phyloP scores from a whole-genome alignment of 2,329 filamentous ascomycete species.

The Fusarium sp. region DNA sequence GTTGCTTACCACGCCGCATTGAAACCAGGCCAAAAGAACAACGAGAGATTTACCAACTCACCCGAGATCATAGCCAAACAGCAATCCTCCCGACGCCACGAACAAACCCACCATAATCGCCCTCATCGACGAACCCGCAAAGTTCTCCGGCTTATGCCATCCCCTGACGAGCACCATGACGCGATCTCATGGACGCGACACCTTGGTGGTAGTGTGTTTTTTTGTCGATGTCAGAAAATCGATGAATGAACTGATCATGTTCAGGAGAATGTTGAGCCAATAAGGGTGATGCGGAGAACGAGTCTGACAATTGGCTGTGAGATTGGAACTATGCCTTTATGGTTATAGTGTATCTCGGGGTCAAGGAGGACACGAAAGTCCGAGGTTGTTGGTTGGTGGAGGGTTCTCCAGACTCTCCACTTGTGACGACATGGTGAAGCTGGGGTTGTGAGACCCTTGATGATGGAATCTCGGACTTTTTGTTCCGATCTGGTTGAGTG shows the following conservation, averaged over 20 bases:
- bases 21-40: background rate
- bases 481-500: background rate
- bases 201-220: background rate
- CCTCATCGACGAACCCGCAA: slow-evolving; percentile 76
- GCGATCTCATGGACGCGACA: slow-evolving; percentile 25
- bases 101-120: slow-evolving; percentile 79
- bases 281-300: background rate
- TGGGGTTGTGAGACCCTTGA: slow-evolving; percentile 3
- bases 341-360: background rate
- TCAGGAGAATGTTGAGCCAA: slow-evolving; percentile 1
- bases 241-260: background rate
- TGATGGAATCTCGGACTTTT: background rate
- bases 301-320: background rate
- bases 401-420: background rate
- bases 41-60: slow-evolving; percentile 53
- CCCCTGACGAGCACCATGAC: slow-evolving; percentile 74
- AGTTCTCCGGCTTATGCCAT: slow-evolving; percentile 80
- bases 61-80: slow-evolving; percentile 78
- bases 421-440: background rate
- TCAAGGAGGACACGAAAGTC: background rate
- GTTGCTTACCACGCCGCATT: background rate
- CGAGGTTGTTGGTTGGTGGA: background rate
- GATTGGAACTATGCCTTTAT: background rate
- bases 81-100: slow-evolving; percentile 74
- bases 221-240: background rate